Conservation (phyloP, 257 asterid genomes). For the Solanum pimpinellifolium region DNA sequence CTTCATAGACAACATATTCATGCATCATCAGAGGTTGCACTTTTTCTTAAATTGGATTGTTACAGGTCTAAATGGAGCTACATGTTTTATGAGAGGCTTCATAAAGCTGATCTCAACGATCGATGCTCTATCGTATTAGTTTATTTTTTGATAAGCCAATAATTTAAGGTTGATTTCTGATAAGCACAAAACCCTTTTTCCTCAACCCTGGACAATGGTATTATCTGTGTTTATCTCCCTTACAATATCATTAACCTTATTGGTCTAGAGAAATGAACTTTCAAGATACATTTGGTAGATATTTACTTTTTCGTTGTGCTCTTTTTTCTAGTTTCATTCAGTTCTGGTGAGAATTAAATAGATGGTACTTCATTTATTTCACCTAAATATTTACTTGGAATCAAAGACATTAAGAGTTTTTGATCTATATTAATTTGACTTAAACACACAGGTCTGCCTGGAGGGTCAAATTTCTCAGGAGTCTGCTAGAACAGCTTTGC, state of each 20-base stretch:
- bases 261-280: not conserved
- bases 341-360: not conserved
- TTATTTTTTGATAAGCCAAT: not conserved
- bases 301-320: not conserved
- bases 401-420: not conserved
- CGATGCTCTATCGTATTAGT: not conserved
- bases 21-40: not conserved
- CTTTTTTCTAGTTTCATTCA: not conserved
- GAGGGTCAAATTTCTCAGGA: conserved; percentile 86
- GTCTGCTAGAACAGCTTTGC: conserved; percentile 59
- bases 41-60: not conserved
- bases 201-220: not conserved
- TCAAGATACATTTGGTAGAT: not conserved
- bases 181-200: not conserved
- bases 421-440: not conserved
- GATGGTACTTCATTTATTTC: not conserved
- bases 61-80: not conserved
- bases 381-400: not conserved
- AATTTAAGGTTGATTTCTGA: not conserved
- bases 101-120: not conserved
- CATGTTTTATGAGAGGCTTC: not conserved
- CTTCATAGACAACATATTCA: not conserved
- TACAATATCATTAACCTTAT: not conserved
- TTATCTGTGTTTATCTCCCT: not conserved
- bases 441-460: conserved; percentile 43